Conservation (phyloP, 345 rosid genomes). For the Boechera divaricarpa region DNA sequence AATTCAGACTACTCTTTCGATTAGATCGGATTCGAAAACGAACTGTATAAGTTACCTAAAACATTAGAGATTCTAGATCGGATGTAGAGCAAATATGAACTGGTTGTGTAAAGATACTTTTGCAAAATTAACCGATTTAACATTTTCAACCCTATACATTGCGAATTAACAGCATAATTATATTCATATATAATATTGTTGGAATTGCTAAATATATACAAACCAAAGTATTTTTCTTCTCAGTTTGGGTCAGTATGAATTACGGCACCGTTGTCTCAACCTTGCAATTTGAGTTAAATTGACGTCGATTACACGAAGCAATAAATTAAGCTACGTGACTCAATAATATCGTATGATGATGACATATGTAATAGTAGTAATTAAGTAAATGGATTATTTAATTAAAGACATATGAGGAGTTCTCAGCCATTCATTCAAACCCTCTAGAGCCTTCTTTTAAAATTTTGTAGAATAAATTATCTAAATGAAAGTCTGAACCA, state of each 20-base stretch:
- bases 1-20: not conserved
- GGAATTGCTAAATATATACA: not conserved
- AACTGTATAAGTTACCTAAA: too few relatives aligned
- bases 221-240: not conserved
- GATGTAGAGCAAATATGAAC: too few relatives aligned
- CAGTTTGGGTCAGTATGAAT: not conserved
- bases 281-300: conserved; percentile 15
- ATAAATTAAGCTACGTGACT: not conserved
- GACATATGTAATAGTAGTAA: not conserved
- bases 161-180: too few relatives aligned
- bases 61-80: not conserved
- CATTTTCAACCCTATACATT: too few relatives aligned
- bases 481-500: conserved; percentile 26
- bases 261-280: not conserved
- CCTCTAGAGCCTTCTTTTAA: conserved; percentile 27
- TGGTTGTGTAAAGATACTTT: too few relatives aligned
- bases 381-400: conserved; percentile 7
- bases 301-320: conserved; percentile 28
- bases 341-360: conserved; percentile 1
- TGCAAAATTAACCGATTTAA: too few relatives aligned
- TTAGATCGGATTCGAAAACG: too few relatives aligned
- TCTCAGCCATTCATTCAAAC: conserved; percentile 33
- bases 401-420: conserved; percentile 13
- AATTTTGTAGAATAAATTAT: not conserved
- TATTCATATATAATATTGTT: not conserved